Percentiles rank a stretch among this genome's conserved stretches.
phyloP scores from a whole-genome alignment of 164 flowering plant species.

The Houttuynia cordata region DNA sequence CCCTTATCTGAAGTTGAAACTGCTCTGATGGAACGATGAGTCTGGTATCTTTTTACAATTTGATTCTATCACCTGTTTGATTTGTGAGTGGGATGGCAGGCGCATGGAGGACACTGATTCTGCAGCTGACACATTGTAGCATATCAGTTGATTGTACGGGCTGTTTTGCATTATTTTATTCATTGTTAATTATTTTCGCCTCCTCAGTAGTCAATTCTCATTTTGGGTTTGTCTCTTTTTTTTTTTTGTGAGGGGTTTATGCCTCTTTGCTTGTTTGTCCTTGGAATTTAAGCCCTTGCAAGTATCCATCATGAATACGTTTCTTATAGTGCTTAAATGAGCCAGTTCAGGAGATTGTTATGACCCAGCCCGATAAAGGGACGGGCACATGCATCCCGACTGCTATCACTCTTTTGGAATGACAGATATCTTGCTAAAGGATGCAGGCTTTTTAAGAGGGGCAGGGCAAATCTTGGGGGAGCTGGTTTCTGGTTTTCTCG shows the following conservation, averaged over 20 bases:
- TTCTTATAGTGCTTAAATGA: no score
- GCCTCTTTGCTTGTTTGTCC: no score
- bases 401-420: no score
- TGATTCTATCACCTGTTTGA: not conserved
- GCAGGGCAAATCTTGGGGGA: no score
- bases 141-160: not conserved
- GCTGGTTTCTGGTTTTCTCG: no score
- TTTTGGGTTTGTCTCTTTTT: no score
- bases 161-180: not conserved
- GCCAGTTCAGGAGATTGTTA: not conserved
- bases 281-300: no score
- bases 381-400: no score
- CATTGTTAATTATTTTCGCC: not conserved
- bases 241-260: no score
- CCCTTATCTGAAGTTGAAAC: constrained; percentile 75
- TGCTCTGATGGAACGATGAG: constrained; percentile 69
- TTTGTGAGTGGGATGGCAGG: not conserved
- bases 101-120: not conserved
- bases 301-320: no score
- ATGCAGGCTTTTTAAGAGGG: not conserved
- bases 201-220: no score
- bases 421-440: not conserved
- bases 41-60: not conserved
- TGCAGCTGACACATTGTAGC: not conserved
- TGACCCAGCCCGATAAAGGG: no score